Conservation (phyloP, 1,284 basidiomycete species). For the Malassezia sp. region DNA sequence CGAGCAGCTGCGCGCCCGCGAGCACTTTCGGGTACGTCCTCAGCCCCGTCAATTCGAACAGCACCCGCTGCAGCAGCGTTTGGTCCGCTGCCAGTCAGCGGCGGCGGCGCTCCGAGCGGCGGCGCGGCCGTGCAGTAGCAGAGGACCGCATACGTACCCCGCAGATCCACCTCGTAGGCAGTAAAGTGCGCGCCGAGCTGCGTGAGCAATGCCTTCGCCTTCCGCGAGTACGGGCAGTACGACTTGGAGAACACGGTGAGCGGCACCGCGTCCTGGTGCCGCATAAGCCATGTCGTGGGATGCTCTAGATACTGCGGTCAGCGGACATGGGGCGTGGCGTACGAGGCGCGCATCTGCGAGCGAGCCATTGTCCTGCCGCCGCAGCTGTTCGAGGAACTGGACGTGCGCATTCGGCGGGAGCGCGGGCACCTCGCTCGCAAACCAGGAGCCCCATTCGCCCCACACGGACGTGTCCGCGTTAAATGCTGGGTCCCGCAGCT, state of each 20-base stretch:
- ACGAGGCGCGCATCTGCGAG: slow-evolving; percentile 3
- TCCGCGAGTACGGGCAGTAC: slow-evolving; percentile 20
- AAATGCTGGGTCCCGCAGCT: slow-evolving; percentile 3
- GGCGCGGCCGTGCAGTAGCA: no score
- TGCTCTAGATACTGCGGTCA: slow-evolving; percentile 7
- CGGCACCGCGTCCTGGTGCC: slow-evolving; percentile 8
- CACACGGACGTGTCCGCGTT: slow-evolving; percentile 1
- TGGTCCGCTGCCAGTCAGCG: slow-evolving; percentile 2
- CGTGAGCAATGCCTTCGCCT: slow-evolving; percentile 15
- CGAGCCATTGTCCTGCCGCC: background rate
- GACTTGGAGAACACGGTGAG: slow-evolving; percentile 20
- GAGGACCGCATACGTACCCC: no score
- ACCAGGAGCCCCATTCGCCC: slow-evolving; percentile 7
- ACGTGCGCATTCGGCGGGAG: slow-evolving; percentile 6
- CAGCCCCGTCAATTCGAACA: slow-evolving; percentile 9
- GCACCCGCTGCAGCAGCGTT: background rate
- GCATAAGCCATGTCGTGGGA: slow-evolving; percentile 8
- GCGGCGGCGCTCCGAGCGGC: no score
- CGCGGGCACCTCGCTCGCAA: background rate
- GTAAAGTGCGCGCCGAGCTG: slow-evolving; percentile 8
- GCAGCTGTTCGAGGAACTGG: slow-evolving; percentile 15
- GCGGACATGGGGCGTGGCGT: background rate
- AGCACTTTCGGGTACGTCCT: slow-evolving; percentile 15
- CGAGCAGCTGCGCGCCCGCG: slow-evolving; percentile 3
- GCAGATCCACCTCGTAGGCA: slow-evolving; percentile 15